Evolutionary conservation across 192 early-diverging fungal genomes (phyloP).

Genomic region (Coemansia sp.): DNA sequence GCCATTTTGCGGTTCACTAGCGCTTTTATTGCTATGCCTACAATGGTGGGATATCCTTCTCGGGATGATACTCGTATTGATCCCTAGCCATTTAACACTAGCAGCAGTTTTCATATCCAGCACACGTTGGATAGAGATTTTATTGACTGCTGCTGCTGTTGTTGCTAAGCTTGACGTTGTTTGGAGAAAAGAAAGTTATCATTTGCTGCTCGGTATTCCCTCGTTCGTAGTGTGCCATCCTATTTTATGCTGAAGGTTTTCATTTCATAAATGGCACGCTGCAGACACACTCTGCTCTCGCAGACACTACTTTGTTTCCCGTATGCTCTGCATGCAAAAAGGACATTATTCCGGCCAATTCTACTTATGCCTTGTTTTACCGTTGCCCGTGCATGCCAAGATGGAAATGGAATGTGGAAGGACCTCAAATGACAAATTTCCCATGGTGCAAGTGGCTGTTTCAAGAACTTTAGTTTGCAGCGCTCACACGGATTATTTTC

Average conservation of each 20-base stretch:
- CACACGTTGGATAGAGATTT: neutral
- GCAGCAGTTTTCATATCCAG: neutral
- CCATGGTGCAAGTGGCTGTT: slow-evolving; percentile 3
- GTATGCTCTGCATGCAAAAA: slow-evolving; percentile 7
- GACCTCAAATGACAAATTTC: neutral
- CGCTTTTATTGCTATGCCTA: neutral
- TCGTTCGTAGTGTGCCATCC: neutral
- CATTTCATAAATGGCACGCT: neutral
- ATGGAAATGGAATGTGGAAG: neutral
- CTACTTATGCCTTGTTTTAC: neutral
- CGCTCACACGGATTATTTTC: neutral
- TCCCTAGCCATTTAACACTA: neutral
- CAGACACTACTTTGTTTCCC: neutral
- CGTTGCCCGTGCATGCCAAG: neutral
- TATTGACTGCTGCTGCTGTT: neutral
- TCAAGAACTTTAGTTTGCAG: neutral
- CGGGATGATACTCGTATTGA: neutral
- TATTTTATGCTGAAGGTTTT: neutral
- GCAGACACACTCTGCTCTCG: neutral
- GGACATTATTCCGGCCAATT: slow-evolving; percentile 14
- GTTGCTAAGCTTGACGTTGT: neutral
- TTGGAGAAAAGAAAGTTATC: neutral
- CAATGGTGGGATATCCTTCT: neutral
- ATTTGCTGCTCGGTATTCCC: neutral
- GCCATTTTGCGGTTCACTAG: too few species aligned